Percentiles rank a stretch among this genome's conserved stretches.
Evolutionary conservation across 139 green algal genomes (phyloP).

Genomic region (Desmodesmus armatus): DNA sequence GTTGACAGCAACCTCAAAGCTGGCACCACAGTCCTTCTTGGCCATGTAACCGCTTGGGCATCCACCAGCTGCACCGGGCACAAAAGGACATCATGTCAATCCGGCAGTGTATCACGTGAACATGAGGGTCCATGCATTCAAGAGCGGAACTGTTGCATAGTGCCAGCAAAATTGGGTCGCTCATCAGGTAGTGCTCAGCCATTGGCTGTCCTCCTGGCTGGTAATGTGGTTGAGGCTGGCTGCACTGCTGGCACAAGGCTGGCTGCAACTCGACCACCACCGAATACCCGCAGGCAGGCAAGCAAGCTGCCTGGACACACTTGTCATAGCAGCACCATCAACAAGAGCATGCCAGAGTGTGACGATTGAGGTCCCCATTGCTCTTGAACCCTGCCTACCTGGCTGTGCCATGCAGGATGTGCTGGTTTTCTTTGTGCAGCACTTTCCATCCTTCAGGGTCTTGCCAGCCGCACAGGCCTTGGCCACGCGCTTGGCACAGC

Average conservation of each 20-base stretch:
- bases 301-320: too few relatives aligned
- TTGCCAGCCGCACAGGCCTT: slow-evolving; percentile 7
- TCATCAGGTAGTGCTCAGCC: too few relatives aligned
- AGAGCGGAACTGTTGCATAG: too few relatives aligned
- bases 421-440: background rate
- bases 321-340: background rate
- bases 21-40: slow-evolving; percentile 15
- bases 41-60: slow-evolving; percentile 20
- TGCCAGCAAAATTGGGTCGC: too few relatives aligned
- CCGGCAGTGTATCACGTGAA: too few relatives aligned
- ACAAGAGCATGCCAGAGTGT: background rate
- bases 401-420: background rate
- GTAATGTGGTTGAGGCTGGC: too few relatives aligned
- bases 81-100: background rate
- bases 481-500: background rate
- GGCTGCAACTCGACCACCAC: too few relatives aligned
- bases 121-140: too few relatives aligned
- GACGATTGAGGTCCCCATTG: too few relatives aligned
- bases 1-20: background rate
- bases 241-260: too few relatives aligned
- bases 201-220: too few relatives aligned
- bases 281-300: too few relatives aligned
- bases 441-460: slow-evolving; percentile 20
- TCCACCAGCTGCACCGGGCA: background rate
- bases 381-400: background rate